Conservation (phyloP, 2,329 filamentous ascomycete species). For the Alternaria sp. region DNA sequence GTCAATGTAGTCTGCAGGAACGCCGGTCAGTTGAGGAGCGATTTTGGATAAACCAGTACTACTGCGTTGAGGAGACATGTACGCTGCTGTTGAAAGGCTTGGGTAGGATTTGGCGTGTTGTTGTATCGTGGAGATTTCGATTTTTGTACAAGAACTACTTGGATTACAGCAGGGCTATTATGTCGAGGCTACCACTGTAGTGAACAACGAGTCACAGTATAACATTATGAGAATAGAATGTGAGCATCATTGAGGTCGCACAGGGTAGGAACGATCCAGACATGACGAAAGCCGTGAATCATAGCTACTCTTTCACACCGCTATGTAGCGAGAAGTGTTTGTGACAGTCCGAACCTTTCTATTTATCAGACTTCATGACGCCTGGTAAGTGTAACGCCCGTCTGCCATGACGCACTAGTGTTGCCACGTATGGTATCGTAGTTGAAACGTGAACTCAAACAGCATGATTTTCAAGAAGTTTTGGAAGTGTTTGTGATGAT, state of each 20-base stretch:
- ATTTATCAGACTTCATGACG: no score
- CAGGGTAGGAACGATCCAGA: neutral
- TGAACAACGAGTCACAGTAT: neutral
- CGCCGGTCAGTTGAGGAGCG: neutral
- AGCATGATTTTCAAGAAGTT: no score
- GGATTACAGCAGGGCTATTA: neutral
- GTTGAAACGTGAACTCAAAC: rapidly evolving
- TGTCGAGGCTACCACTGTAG: neutral
- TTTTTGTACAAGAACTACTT: neutral
- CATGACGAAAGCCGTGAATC: neutral
- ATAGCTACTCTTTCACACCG: neutral
- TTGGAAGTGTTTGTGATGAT: no score
- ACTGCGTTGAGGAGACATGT: neutral
- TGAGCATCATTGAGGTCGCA: neutral
- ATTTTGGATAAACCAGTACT: neutral
- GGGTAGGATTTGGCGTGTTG: neutral
- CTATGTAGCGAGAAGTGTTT: no score
- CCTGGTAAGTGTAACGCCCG: rapidly evolving
- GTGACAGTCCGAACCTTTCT: rapidly evolving
- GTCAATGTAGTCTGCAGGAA: slow-evolving; percentile 9
- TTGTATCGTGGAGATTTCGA: neutral
- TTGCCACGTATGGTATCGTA: no score
- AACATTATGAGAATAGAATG: neutral
- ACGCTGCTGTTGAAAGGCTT: neutral
- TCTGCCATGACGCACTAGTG: no score